These are phyloP conservation scores for Pythium coloratum DNA, from an alignment of 352 stramenopile genomes.

Conservation along the genomic window DNA sequence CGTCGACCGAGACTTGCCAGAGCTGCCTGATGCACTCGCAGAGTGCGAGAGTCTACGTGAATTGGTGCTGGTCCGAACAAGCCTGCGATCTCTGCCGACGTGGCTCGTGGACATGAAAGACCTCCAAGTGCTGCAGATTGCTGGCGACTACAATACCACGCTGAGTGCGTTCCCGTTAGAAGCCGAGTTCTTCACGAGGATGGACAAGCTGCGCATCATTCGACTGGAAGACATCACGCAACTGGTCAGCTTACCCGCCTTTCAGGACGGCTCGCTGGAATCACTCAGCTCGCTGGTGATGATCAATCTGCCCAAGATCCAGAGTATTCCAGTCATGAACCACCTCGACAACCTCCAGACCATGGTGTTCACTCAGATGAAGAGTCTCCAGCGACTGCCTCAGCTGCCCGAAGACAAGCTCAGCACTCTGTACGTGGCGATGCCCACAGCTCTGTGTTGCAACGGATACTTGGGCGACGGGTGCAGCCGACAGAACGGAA, in stretches of 20 bases:
- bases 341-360: neutral
- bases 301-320: slow-evolving; percentile 3
- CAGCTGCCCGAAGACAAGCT: slow-evolving; percentile 8
- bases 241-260: slow-evolving; percentile 7
- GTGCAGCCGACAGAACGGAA: neutral
- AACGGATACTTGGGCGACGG: slow-evolving; percentile 16
- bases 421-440: slow-evolving; percentile 4
- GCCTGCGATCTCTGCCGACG: slow-evolving; percentile 1
- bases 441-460: slow-evolving; percentile 23
- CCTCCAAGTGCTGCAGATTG: slow-evolving; percentile 18
- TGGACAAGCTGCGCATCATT: neutral
- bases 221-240: slow-evolving; percentile 7
- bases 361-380: slow-evolving; percentile 8
- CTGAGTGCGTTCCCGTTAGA: slow-evolving; percentile 12
- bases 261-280: neutral
- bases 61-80: slow-evolving; percentile 11
- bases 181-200: slow-evolving; percentile 1
- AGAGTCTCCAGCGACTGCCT: slow-evolving; percentile 10
- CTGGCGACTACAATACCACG: slow-evolving; percentile 14
- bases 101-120: slow-evolving; percentile 19
- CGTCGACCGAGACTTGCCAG: slow-evolving; percentile 11
- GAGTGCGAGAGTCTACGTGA: slow-evolving; percentile 12
- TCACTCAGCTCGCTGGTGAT: slow-evolving; percentile 5
- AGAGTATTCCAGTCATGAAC: slow-evolving; percentile 16
- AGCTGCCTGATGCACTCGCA: slow-evolving; percentile 2